Base-by-base conservation (phyloP, 345 rosid genomes). In the Capsella bursapastoris region DNA sequence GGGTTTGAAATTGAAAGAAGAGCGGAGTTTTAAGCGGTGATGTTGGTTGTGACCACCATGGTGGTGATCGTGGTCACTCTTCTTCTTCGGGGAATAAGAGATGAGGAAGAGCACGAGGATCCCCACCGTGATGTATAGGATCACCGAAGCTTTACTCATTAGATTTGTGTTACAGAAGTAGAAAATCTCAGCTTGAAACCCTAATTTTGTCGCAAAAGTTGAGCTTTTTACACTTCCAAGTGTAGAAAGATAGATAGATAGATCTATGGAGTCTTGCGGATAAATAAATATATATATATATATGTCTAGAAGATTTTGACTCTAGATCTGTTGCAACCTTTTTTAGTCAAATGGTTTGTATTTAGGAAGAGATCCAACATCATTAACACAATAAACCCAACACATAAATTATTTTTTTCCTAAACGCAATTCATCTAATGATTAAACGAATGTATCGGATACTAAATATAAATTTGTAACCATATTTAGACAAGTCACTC, bases 1-100 rank as follows among this genome's bases (percentile, higher is more conserved):
- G 6, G 71, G 81, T 43, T 75, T 81, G 80, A 89, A 85, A 50
- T 78, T 77, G 80, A 75, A 86, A 75, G 83, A 76, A 70, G 90
- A 80, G 0, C 87, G 85, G 73, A 89, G 83, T 80, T 82, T 86
- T 29, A 86, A 77, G 60, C 88, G 89, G 71, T 79, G 93, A 11
- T 78, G 84, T 57, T 68, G 83, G 59, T 64, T 72, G 61, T 57
- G 75, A 52, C 72, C 51, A 59, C 82, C 49, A 41, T 73, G 70
- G 57, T 78, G 82, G 71, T 65, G 81, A 67, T 70, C 75, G 70
- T 52, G 73, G 64, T 71, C 55, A 45, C 72, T 32, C 37, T 60
- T 79, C 50, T 82, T 82, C 41, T 75, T 79, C 0, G 93, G 89
- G 14, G 88, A 76, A 47, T 82, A 77, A 10, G 90, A 83, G 71